Conservation (phyloP, 2,329 filamentous ascomycete species). For the Epichloe brachyelytri region DNA sequence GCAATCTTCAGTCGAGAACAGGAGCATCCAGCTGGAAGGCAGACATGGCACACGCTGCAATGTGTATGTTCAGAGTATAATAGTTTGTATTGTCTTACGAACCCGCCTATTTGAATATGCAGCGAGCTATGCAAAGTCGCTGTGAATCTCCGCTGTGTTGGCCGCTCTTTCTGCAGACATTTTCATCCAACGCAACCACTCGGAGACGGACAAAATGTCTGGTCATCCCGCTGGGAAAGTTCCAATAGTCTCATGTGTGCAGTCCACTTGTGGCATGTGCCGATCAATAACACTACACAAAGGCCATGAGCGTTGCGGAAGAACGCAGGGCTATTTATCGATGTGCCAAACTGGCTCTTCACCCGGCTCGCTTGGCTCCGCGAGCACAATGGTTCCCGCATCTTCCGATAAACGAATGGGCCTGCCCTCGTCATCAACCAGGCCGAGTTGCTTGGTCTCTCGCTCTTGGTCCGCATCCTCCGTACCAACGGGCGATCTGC, state of each 20-base stretch:
- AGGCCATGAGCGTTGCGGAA: too few relatives aligned
- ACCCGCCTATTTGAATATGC: too few relatives aligned
- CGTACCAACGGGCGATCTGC: not conserved
- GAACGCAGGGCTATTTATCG: not conserved
- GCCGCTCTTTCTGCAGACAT: too few relatives aligned
- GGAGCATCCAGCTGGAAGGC: not conserved
- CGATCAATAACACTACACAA: too few relatives aligned
- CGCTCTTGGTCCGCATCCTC: not conserved
- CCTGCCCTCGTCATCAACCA: conserved; percentile 7
- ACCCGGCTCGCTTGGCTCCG: conserved; percentile 1
- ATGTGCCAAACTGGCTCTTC: conserved; percentile 3
- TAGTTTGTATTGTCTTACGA: not conserved
- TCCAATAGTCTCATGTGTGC: too few relatives aligned
- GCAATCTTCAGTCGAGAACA: too few relatives aligned
- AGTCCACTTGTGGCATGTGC: too few relatives aligned
- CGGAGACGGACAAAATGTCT: too few relatives aligned
- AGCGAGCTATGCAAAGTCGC: not conserved
- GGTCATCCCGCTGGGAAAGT: too few relatives aligned
- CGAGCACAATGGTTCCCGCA: not conserved
- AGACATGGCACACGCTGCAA: not conserved
- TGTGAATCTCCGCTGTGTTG: not conserved
- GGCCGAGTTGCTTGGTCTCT: conserved; percentile 2
- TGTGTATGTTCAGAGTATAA: not conserved
- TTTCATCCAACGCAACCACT: too few relatives aligned
- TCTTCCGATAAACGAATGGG: not conserved